Conservation (phyloP, 768 basidiomycete species). For the Lactarius tabidus region DNA sequence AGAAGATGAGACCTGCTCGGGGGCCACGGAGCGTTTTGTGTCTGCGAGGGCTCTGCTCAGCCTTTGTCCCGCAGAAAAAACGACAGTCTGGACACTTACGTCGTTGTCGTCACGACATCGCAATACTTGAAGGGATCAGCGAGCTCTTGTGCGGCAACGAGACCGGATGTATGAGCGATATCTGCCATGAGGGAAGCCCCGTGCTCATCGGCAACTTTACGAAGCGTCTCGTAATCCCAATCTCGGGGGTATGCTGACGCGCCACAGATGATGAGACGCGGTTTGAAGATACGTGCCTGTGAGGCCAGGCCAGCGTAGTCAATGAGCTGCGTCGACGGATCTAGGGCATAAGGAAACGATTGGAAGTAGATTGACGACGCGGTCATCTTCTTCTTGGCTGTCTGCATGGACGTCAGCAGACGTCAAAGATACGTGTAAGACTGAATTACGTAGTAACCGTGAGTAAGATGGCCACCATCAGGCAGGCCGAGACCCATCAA, state of each 20-base stretch:
- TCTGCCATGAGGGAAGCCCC: conserved; percentile 94
- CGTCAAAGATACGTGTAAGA: conserved; percentile 2
- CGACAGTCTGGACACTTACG: conserved; percentile 44
- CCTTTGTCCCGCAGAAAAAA: background rate
- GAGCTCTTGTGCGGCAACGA: conserved; percentile 88
- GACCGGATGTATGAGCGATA: conserved; percentile 96
- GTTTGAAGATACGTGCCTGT: conserved; percentile 95
- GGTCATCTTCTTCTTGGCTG: conserved; percentile 99
- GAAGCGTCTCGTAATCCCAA: conserved; percentile 89
- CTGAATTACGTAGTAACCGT: conserved; percentile 85
- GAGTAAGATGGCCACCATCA: conserved; percentile 95
- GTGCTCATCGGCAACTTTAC: conserved; percentile 77
- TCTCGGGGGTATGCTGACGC: conserved; percentile 98
- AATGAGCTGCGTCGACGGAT: conserved; percentile 78
- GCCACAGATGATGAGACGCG: conserved; percentile 92
- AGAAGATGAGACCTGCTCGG: conserved; percentile 97
- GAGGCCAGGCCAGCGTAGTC: conserved; percentile 78
- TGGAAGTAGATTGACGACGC: conserved; percentile 99
- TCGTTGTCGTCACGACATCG: conserved; percentile 97
- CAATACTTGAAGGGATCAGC: conserved; percentile 92
- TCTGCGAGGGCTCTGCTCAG: conserved; percentile 35
- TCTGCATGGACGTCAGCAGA: conserved; percentile 42
- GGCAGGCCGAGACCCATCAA: conserved; percentile 99
- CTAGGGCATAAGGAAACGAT: conserved; percentile 88
- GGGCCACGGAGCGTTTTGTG: conserved; percentile 99